A percentile compares a stretch with the other conserved stretches of the same genome.
Conservation (phyloP, 768 basidiomycete genomes). For the Tulasnella sp. region DNA sequence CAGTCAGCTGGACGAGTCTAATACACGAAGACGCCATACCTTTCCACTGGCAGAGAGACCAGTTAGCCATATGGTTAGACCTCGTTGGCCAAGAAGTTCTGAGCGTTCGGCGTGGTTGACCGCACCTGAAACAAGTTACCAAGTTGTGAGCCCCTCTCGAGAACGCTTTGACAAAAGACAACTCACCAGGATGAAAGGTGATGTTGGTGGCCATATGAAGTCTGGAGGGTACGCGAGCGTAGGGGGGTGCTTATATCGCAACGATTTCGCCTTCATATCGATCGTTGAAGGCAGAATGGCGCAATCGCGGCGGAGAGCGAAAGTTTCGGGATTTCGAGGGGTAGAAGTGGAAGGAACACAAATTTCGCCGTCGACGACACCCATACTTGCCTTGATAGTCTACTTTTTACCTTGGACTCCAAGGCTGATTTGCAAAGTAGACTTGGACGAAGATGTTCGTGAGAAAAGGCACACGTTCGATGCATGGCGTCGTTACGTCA, state of each 20-base stretch:
- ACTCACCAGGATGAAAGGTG: slow-evolving; percentile 55
- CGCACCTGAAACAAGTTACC: slow-evolving; percentile 41
- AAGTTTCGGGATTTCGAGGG: no score
- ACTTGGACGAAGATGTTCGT: no score
- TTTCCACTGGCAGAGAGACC: slow-evolving; percentile 93
- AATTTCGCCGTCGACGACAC: no score
- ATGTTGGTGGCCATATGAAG: slow-evolving; percentile 33
- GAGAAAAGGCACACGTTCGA: no score
- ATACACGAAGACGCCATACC: slow-evolving; percentile 32
- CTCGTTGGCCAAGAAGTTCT: slow-evolving; percentile 59
- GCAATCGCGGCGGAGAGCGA: slow-evolving; percentile 5
- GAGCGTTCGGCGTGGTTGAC: slow-evolving; percentile 56
- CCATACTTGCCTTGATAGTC: no score
- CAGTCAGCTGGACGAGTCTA: background rate
- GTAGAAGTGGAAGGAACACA: no score
- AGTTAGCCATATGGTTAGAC: slow-evolving; percentile 92
- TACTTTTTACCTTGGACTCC: no score
- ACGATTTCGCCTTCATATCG: no score
- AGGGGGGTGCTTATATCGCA: no score
- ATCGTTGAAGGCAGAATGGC: slow-evolving; percentile 9
- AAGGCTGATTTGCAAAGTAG: no score
- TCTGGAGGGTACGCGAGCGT: no score
- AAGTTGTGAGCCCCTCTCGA: background rate
- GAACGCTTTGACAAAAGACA: background rate
- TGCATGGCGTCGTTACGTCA: no score